Conservation (phyloP, 2,329 filamentous ascomycete species). For the Fusarium robinianum region DNA sequence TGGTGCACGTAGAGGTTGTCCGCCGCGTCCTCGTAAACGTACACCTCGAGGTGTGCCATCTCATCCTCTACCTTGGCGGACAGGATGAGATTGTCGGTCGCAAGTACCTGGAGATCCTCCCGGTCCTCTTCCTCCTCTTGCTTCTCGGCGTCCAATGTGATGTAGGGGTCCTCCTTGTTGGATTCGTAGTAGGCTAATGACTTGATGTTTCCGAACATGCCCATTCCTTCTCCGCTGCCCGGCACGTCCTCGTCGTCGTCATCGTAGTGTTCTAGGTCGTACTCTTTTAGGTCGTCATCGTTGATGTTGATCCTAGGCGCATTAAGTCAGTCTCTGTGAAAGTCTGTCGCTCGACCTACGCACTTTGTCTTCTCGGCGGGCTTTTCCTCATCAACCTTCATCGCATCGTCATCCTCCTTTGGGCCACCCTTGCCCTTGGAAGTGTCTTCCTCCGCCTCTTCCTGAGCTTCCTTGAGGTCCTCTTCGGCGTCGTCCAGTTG, state of each 20-base stretch:
- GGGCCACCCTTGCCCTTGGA: conserved; percentile 38
- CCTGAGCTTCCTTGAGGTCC: conserved; percentile 75
- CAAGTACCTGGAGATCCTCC: conserved; percentile 90
- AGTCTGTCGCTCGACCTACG: conserved; percentile 5
- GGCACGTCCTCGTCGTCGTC: conserved; percentile 67
- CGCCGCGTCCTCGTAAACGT: conserved; percentile 92
- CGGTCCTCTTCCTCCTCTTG: conserved; percentile 81
- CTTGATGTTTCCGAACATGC: conserved; percentile 95
- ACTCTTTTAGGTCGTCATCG: conserved; percentile 93
- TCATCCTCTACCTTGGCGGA: conserved; percentile 96
- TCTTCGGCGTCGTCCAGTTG: conserved; percentile 92
- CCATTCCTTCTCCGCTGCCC: conserved; percentile 69
- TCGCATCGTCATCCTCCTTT: conserved; percentile 41
- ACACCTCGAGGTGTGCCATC: conserved; percentile 93
- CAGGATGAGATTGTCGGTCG: conserved; percentile 89
- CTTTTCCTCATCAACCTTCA: conserved; percentile 42
- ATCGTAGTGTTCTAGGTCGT: conserved; percentile 95
- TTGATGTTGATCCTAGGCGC: conserved; percentile 51
- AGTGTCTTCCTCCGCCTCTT: conserved; percentile 40
- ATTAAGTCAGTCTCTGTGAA: conserved; percentile 17
- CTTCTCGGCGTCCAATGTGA: conserved; percentile 77
- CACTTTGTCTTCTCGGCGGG: conserved; percentile 45
- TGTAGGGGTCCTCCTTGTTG: conserved; percentile 95
- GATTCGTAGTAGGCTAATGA: conserved; percentile 92
- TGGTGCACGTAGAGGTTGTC: conserved; percentile 99